Percentiles rank a stretch among this genome's conserved stretches.
Conservation (phyloP, 805 yeast species). For the Vanderwaltozyma verrucispora region DNA sequence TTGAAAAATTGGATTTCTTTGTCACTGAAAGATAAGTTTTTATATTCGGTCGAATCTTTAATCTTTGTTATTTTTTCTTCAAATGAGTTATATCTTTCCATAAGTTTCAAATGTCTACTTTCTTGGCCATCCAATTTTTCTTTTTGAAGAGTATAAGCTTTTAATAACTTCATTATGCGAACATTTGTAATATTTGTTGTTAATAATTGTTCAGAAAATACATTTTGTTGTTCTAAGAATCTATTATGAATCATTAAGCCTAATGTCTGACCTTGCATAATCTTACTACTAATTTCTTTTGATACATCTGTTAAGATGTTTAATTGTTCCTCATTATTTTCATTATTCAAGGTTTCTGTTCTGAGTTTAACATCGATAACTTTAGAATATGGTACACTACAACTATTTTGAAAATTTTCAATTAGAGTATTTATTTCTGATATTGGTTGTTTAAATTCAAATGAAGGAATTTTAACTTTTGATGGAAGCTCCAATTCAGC, state of each 20-base stretch:
- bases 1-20: conserved; percentile 38
- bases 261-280: conserved; percentile 21
- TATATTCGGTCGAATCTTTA: conserved; percentile 7
- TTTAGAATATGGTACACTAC: conserved; percentile 9
- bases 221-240: conserved; percentile 32
- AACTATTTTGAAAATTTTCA: conserved; percentile 7
- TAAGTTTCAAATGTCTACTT: conserved; percentile 26
- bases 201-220: conserved; percentile 33
- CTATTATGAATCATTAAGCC: conserved; percentile 31
- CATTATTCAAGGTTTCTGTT: conserved; percentile 13
- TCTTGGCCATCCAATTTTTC: conserved; percentile 9
- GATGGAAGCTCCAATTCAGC: too few species aligned
- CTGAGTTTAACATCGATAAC: conserved; percentile 17
- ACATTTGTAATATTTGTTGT: conserved; percentile 16
- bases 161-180: conserved; percentile 9
- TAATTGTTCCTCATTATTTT: conserved; percentile 21
- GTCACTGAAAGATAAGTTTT: conserved; percentile 28
- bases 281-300: conserved; percentile 12
- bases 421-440: conserved; percentile 13
- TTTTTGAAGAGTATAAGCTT: conserved; percentile 9
- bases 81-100: conserved; percentile 27
- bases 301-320: conserved; percentile 17
- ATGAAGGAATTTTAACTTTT: background rate
- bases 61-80: conserved; percentile 19
- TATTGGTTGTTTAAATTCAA: conserved; percentile 14